Base-by-base conservation (phyloP, 1,284 basidiomycete genomes). In the Ceratobasidium theobromae region DNA sequence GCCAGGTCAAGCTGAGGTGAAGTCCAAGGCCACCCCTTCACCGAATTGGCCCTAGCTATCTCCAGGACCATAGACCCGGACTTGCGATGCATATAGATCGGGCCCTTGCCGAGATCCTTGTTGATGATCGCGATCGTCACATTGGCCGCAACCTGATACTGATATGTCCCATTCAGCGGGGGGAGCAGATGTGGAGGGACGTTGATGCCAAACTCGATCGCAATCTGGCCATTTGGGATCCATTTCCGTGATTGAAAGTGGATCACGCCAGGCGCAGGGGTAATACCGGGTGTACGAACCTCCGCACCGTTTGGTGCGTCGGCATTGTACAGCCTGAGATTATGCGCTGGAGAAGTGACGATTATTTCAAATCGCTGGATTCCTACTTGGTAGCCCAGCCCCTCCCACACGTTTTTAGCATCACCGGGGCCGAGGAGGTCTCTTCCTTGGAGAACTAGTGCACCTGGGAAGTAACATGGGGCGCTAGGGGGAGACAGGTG, bases 301-400 rank as follows among this genome's bases (percentile, higher is more conserved):
- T 27, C 25, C 28, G 25, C 5, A 12, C 25, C 1, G 23, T n/a
- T n/a, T 14, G 57, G 57, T 25, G 27, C 28, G 32, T 60, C 57
- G 14, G 57, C 45, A 28, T 27, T 8, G 18, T 28, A 60, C 16
- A 45, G 21, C 9, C 33, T 45, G 45, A 46, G 12, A 18, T 60
- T 48, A 32, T 25, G 45, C 21, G 28, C 18, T 14, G 43, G 32
- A 5, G 57, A 45, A 33, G 30, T 32, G 9, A 60, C 25, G 2
- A 46, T 60, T 11, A 60, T 60, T 16, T 60, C 45, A 46, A 60
- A 60, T 4, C 49, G 45, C 28, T 60, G 57, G 43, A 60, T 60
- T 35, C 57, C 57, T n/a, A 60, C 57, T 27, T 60, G 25, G 18
- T 60, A 60, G 5, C 57, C 57, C 2, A 60, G 45, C 9, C 40